Evolutionary conservation across 192 early-diverging fungal genomes (phyloP).

Genomic region (Obelidium mucronatum): DNA sequence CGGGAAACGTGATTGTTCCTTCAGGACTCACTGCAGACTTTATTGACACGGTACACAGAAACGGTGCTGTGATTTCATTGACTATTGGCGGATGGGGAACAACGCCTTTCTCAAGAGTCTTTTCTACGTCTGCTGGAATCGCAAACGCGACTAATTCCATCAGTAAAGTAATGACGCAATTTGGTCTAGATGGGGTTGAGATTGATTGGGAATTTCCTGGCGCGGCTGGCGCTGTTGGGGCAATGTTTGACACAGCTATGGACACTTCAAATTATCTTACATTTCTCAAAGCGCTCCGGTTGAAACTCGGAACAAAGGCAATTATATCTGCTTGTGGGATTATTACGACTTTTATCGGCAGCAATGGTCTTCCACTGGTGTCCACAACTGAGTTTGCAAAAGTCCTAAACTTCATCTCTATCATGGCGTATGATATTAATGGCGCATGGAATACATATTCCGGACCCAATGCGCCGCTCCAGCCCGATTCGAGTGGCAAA

Average conservation of each 20-base stretch:
- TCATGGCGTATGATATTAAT: conserved; percentile 24
- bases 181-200: conserved; percentile 1
- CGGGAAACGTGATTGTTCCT: neutral
- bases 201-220: conserved; percentile 15
- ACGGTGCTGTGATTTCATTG: neutral
- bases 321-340: neutral
- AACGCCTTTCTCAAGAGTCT: neutral
- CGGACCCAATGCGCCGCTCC: conserved; percentile 14
- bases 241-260: neutral
- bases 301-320: neutral
- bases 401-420: neutral
- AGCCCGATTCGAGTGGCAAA: neutral
- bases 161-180: neutral
- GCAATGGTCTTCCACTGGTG: neutral
- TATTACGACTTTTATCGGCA: conserved; percentile 1
- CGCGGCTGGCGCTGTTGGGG: neutral
- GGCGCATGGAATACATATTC: conserved; percentile 16
- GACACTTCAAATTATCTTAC: conserved; percentile 10
- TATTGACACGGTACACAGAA: neutral
- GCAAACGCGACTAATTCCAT: neutral
- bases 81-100: conserved; percentile 1
- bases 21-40: neutral
- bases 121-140: neutral
- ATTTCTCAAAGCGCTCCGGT: neutral
- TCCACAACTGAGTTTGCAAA: neutral